These are phyloP conservation scores for Hirschfeldia incana DNA, from an alignment of 345 rosid genomes.

Conservation along the genomic window DNA sequence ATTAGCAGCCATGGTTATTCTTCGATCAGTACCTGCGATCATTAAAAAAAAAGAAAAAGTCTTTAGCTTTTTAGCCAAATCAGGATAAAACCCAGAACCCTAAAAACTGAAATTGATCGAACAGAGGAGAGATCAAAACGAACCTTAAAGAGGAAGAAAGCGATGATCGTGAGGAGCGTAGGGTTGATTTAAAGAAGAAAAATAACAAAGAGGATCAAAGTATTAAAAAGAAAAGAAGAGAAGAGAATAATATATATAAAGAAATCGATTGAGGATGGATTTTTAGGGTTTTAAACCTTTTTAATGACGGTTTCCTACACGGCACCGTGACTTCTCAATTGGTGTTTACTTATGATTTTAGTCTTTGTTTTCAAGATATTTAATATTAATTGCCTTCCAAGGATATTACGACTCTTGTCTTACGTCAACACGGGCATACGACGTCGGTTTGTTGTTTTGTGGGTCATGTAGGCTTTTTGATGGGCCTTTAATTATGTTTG, in stretches of 20 bases:
- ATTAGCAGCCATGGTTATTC: conserved; percentile 47
- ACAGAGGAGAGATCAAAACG: conserved; percentile 6
- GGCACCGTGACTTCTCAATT: conserved; percentile 26
- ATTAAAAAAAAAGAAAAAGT: not conserved
- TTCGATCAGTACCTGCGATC: conserved; percentile 20
- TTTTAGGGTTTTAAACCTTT: conserved; percentile 21
- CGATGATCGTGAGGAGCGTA: conserved; percentile 1
- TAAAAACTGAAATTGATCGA: conserved; percentile 6
- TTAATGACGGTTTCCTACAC: conserved; percentile 37
- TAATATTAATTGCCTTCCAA: conserved; percentile 7
- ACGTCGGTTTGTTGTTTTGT: not conserved
- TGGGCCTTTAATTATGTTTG: too few relatives aligned
- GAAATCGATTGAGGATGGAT: conserved; percentile 3
- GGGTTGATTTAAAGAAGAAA: not conserved
- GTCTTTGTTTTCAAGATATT: not conserved
- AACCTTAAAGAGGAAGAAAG: not conserved
- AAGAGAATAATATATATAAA: conserved; percentile 35
- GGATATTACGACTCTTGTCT: not conserved
- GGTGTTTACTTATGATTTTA: not conserved
- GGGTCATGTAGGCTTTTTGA: too few relatives aligned
- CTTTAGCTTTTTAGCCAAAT: not conserved
- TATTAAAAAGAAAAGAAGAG: not conserved
- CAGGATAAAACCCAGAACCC: conserved; percentile 5
- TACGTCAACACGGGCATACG: not conserved
- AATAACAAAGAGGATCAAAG: conserved; percentile 2